These are phyloP conservation scores for Colletotrichum incanum DNA, from an alignment of 2,329 filamentous ascomycete species.

Conservation along the genomic window DNA sequence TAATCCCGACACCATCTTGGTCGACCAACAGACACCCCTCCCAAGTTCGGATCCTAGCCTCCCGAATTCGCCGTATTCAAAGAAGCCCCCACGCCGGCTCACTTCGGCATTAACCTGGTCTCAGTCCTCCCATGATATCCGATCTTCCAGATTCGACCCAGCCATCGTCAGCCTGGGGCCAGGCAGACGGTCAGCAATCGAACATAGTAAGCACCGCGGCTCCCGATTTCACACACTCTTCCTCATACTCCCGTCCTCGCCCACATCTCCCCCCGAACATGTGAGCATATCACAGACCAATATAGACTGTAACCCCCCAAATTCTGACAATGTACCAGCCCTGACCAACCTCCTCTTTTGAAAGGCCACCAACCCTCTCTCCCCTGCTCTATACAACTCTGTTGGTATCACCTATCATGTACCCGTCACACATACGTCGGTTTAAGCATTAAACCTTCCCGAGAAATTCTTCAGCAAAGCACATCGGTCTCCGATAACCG, in stretches of 20 bases:
- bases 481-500: conserved; percentile 31
- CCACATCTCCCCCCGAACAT: conserved; percentile 1
- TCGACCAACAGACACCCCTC: neutral
- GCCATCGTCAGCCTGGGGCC: neutral
- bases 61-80: too few relatives aligned
- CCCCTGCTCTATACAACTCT: conserved; percentile 5
- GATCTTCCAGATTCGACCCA: conserved; percentile 10
- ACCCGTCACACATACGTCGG: conserved; percentile 18
- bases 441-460: conserved; percentile 26
- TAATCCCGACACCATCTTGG: neutral
- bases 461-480: conserved; percentile 23
- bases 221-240: neutral
- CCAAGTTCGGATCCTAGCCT: neutral
- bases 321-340: neutral
- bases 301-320: neutral
- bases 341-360: neutral
- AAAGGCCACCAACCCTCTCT: neutral
- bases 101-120: neutral
- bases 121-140: conserved; percentile 9
- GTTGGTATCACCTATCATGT: conserved; percentile 7
- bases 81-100: conserved; percentile 11
- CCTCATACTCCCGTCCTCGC: neutral
- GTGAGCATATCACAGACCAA: conserved; percentile 9
- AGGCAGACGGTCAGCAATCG: neutral
- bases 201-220: conserved; percentile 3